Evolutionary conservation across 1,284 basidiomycete species (phyloP).

Genomic region (Heterobasidion occidentale): DNA sequence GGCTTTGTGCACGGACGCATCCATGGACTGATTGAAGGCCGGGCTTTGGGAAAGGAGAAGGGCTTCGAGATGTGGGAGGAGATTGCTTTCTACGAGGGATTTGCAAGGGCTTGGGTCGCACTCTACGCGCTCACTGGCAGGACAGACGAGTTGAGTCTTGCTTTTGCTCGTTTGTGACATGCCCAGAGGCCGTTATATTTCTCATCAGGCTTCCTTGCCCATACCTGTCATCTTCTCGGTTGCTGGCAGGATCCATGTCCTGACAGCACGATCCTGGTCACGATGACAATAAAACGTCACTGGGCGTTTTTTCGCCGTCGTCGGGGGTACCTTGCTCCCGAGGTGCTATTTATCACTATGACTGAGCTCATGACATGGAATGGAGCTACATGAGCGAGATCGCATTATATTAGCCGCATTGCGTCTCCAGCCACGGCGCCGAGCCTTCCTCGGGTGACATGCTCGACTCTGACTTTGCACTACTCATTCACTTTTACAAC

Average conservation of each 20-base stretch:
- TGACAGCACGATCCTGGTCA: too few species aligned
- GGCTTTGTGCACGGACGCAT: constrained; percentile 82
- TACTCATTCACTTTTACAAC: not conserved
- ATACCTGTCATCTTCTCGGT: not conserved
- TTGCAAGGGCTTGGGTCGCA: constrained; percentile 64
- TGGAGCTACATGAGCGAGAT: not conserved
- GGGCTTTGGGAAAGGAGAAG: constrained; percentile 85
- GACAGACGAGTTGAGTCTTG: not conserved
- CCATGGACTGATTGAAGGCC: constrained; percentile 88
- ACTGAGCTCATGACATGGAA: not conserved
- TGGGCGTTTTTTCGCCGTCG: too few species aligned
- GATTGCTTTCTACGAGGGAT: constrained; percentile 87
- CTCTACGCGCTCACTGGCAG: constrained; percentile 31
- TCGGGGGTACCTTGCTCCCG: too few species aligned
- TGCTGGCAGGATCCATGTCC: too few species aligned
- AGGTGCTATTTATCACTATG: too few species aligned
- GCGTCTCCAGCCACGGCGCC: too few species aligned
- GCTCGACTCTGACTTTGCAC: too few species aligned
- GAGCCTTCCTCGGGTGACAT: too few species aligned
- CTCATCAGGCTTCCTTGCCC: not conserved
- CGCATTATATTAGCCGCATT: too few species aligned
- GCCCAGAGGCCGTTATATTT: not conserved
- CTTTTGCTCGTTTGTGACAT: not conserved
- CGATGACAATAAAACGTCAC: too few species aligned
- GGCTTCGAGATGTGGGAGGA: constrained; percentile 98